Evolutionary conservation across 805 yeast species (phyloP), one percentile per base, ranked within the genome.

Genomic region (Yamadazyma phyllophila): DNA sequence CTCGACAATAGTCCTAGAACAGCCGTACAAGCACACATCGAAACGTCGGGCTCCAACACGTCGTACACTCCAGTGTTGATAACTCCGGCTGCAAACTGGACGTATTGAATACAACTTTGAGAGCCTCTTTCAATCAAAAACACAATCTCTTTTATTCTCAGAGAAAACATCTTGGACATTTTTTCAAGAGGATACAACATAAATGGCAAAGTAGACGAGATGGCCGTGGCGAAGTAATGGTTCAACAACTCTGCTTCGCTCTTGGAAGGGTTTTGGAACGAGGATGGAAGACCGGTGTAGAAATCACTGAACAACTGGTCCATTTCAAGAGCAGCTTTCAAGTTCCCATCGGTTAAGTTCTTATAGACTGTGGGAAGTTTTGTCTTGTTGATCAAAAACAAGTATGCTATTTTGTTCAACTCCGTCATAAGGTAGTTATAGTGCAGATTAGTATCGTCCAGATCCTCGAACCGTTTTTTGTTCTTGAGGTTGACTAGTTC

Each of bases 341-440:
- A 31, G 15, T 45, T 37, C 2, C 16, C 49, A 12, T 38, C 39
- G 2, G 49, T 39, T n/a, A 45, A 12, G 6, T 33, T 20, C 12
- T 31, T 41, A 13, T 26, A 26, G 6, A 36, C n/a, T 3, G 36
- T 27, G 8, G 51, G 51, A 10, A 48, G 35, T n/a, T 42, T 37
- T 12, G 33, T 35, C 24, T 39, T 41, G 30, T 44, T 29, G 15
- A n/a, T 20, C 10, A 48, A 37, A 15, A 27, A 39, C 13, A 36
- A n/a, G 15, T 48, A 39, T 9, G 46, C 41, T 13, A 48, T 15
- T 30, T 43, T 41, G 39, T 48, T 42, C 16, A 48, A 17, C 16
- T 45, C 44, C 4, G 49, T 48, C 30, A 45, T 7, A 11, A 37
- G 16, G 12, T 27, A 37, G 24, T 45, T 36, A 16, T 20, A 30